Conservation (phyloP, 192 early-diverging fungal genomes). For the Coemansia sp. region DNA sequence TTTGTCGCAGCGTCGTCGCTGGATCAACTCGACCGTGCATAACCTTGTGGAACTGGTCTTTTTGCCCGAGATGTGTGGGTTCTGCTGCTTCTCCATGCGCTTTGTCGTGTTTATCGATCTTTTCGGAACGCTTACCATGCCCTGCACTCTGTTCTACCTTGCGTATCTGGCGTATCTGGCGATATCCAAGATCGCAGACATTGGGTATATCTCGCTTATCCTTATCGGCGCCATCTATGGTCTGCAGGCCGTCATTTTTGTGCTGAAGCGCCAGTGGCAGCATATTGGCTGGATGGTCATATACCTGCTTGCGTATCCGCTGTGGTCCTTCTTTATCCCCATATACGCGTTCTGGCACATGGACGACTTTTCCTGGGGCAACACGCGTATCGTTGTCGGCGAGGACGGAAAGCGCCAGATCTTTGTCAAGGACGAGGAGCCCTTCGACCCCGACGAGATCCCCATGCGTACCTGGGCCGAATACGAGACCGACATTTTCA, state of each 20-base stretch:
- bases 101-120: constrained; percentile 95
- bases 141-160: constrained; percentile 81
- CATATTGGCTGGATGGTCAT: constrained; percentile 82
- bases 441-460: constrained; percentile 84
- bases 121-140: constrained; percentile 75
- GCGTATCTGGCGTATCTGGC: constrained; percentile 73
- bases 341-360: constrained; percentile 98
- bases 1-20: constrained; percentile 89
- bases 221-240: constrained; percentile 83
- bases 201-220: constrained; percentile 76
- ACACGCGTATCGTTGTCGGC: constrained; percentile 82
- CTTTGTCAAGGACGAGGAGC: constrained; percentile 66
- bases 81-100: constrained; percentile 97
- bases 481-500: constrained; percentile 56
- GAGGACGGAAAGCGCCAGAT: constrained; percentile 62
- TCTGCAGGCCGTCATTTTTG: constrained; percentile 80
- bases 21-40: constrained; percentile 99
- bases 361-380: constrained; percentile 98
- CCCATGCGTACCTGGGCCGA: constrained; percentile 84
- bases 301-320: constrained; percentile 86
- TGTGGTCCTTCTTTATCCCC: constrained; percentile 91
- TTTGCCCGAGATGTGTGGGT: constrained; percentile 84
- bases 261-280: constrained; percentile 74
- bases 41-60: constrained; percentile 89
- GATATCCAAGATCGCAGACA: constrained; percentile 55